Base-by-base conservation (phyloP, 2,329 filamentous ascomycete genomes). In the Arthrobotrys conoides region DNA sequence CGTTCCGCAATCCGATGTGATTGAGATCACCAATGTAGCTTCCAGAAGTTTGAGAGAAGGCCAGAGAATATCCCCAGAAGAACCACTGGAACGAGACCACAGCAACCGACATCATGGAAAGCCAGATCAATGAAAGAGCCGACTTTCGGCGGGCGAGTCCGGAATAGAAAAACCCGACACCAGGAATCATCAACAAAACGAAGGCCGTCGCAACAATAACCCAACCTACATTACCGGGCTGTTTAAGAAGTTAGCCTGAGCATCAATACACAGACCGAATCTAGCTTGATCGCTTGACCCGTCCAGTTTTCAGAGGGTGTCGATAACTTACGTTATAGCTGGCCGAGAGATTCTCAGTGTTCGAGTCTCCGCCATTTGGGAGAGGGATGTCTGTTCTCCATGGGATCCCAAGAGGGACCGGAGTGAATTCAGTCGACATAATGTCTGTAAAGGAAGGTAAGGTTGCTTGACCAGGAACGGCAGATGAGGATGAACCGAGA, bases 161-260 rank as follows among this genome's bases (percentile, higher is more conserved):
- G 51, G 92, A 95, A 87, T 97, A 97, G 88, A 97, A 97, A 88
- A 97, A 96, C 67, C 93, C 94, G 83, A 97, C 93, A 73, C 94
- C 94, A 44, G 94, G 94, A 84, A 97, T 93, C 93, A 97, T 97
- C 83, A 97, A 90, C 82, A 97, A 87, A 73, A 97, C 93, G 61
- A 97, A 89, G 16, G 92, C 93, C 2, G 93, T 89, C 38, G 89
- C 90, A 67, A 90, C 89, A 82, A 94, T 87, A 83, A 97, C 89
- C 91, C 93, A 97, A 72, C 91, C 89, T 83, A 97, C 90, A 85
- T 97, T 90, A 83, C 93, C 94, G 76, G 90, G 88, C 91, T 95
- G 18, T 20, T 30, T 20, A 4, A 30, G 3, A 38, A 59, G 53
- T 59, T n/a, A 36, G 14, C 33, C 49, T 68, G 1, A 22, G 51